phyloP scores from a whole-genome alignment of 371 early-diverging fungal genomes.

The Mucor indicus region DNA sequence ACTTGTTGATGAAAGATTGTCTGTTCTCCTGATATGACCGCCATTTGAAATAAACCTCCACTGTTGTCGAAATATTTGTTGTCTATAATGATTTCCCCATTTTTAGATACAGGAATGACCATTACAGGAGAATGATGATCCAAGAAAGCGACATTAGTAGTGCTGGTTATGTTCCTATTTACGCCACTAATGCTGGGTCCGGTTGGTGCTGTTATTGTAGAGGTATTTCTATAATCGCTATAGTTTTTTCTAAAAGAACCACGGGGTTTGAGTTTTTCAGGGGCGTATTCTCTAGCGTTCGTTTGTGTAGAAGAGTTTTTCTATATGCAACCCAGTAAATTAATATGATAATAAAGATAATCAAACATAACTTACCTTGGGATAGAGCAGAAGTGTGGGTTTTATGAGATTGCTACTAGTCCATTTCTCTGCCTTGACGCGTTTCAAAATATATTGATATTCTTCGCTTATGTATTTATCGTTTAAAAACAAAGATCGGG shows the following conservation, averaged over 20 bases:
- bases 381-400: constrained; percentile 47
- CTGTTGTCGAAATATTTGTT: constrained; percentile 18
- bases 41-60: constrained; percentile 27
- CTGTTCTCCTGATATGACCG: constrained; percentile 32
- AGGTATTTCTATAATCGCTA: too few relatives aligned
- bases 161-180: too few relatives aligned
- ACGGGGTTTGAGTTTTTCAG: too few relatives aligned
- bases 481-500: constrained; percentile 22
- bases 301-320: too few relatives aligned
- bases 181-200: too few relatives aligned
- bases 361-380: too few relatives aligned
- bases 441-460: constrained; percentile 54
- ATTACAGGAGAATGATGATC: constrained; percentile 21
- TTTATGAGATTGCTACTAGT: constrained; percentile 48
- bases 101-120: constrained; percentile 3
- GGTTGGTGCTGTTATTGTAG: too few relatives aligned
- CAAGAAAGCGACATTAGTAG: constrained; percentile 25
- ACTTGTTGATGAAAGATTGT: constrained; percentile 10
- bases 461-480: constrained; percentile 54
- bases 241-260: too few relatives aligned
- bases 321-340: too few relatives aligned
- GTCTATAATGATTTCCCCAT: constrained; percentile 23
- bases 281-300: too few relatives aligned
- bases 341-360: too few relatives aligned
- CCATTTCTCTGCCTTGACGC: constrained; percentile 47